Evolutionary conservation across 2,329 filamentous ascomycete species (phyloP).

Genomic region (Furcasterigmium furcatum): DNA sequence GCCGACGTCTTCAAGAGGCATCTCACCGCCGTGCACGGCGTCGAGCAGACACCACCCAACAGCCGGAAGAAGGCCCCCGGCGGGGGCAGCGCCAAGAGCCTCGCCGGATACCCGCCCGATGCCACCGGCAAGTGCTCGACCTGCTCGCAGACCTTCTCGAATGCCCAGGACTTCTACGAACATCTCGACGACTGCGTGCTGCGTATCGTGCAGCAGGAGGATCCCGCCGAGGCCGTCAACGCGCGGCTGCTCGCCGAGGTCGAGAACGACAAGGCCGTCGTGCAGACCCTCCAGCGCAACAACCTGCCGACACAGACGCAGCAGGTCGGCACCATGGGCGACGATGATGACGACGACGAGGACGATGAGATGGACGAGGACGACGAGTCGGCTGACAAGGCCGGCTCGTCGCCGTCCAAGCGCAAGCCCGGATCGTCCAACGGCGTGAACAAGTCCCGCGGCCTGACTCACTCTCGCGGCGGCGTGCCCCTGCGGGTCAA

Average conservation of each 20-base stretch:
- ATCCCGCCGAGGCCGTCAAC: slow-evolving; percentile 67
- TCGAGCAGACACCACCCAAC: slow-evolving; percentile 91
- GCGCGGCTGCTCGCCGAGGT: slow-evolving; percentile 63
- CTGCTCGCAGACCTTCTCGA: slow-evolving; percentile 85
- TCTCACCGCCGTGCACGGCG: slow-evolving; percentile 83
- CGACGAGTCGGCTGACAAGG: slow-evolving; percentile 47
- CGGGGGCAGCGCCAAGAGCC: slow-evolving; percentile 54
- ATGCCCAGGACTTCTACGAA: slow-evolving; percentile 97
- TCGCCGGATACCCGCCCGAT: slow-evolving; percentile 69
- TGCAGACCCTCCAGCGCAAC: slow-evolving; percentile 62
- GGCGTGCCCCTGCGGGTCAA: slow-evolving; percentile 55
- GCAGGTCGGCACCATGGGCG: slow-evolving; percentile 24
- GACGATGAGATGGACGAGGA: slow-evolving; percentile 57
- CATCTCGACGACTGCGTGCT: slow-evolving; percentile 80
- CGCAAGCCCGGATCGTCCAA: slow-evolving; percentile 47
- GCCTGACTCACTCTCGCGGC: slow-evolving; percentile 75
- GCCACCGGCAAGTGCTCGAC: slow-evolving; percentile 94
- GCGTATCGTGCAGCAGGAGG: slow-evolving; percentile 69
- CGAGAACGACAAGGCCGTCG: slow-evolving; percentile 60
- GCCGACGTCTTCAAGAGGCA: slow-evolving; percentile 96
- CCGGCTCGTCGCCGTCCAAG: slow-evolving; percentile 42
- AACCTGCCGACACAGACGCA: slow-evolving; percentile 47
- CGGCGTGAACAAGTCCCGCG: slow-evolving; percentile 66
- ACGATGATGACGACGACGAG: slow-evolving; percentile 41
- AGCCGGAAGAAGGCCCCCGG: slow-evolving; percentile 67